Percentiles rank a stretch among this genome's conserved stretches.
Evolutionary conservation across 345 rosid genomes (phyloP).

Genomic region (Brassica nigra): DNA sequence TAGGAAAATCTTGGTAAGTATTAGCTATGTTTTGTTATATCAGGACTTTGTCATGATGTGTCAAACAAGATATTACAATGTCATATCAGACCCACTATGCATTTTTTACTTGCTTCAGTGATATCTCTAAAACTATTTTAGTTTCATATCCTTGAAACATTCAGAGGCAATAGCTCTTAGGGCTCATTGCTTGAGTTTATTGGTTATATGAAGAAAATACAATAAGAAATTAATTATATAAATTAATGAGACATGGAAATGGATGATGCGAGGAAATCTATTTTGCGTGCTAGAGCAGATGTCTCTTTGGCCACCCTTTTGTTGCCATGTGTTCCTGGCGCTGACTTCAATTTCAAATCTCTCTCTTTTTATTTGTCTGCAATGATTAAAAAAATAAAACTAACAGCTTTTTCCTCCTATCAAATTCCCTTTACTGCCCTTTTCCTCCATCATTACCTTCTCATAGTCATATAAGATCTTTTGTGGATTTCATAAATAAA

Average conservation of each 20-base stretch:
- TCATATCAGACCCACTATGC: conserved; percentile 19
- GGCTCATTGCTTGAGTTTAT: conserved; percentile 17
- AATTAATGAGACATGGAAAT: conserved; percentile 26
- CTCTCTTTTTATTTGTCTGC: conserved; percentile 30
- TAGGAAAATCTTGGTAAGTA: conserved; percentile 29
- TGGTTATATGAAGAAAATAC: neutral
- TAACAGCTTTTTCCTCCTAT: conserved; percentile 23
- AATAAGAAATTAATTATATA: neutral
- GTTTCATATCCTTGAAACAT: conserved; percentile 1
- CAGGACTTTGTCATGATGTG: conserved; percentile 6
- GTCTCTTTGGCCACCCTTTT: conserved; percentile 30
- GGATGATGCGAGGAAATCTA: conserved; percentile 36
- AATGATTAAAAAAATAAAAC: conserved; percentile 27
- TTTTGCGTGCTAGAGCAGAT: conserved; percentile 39
- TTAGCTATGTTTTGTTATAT: conserved; percentile 25
- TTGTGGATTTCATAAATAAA: conserved; percentile 21
- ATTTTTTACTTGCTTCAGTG: conserved; percentile 16
- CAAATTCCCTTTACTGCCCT: conserved; percentile 21
- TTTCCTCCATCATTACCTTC: conserved; percentile 36
- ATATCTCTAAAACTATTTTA: neutral
- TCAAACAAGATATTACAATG: conserved; percentile 24
- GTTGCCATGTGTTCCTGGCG: conserved; percentile 44
- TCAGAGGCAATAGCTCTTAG: conserved; percentile 12
- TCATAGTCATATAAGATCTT: conserved; percentile 26
- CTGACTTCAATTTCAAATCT: conserved; percentile 40